Conservation (phyloP, 176 grass and related monocot genomes). For the Triticum dicoccoides region DNA sequence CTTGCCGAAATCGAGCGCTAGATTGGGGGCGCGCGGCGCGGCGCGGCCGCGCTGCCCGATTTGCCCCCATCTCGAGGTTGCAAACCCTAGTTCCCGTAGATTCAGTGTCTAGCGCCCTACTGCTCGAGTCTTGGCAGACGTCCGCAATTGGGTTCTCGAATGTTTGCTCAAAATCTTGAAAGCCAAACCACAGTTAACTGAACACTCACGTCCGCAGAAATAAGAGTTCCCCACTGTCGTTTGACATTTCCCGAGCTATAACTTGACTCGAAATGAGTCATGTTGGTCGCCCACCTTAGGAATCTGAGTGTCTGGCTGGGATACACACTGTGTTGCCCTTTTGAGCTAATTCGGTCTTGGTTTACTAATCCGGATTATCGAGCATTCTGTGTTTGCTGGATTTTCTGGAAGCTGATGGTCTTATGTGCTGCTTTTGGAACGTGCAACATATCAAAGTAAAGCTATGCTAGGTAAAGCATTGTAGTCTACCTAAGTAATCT, state of each 20-base stretch:
- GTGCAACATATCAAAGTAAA: not conserved
- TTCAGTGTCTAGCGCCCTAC: not conserved
- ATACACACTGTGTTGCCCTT: not conserved
- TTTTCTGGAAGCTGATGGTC: not conserved
- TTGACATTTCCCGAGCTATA: not conserved
- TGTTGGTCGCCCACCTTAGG: not conserved
- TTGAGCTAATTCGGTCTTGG: not conserved
- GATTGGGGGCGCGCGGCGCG: not conserved
- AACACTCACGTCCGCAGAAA: not conserved
- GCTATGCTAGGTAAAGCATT: not conserved
- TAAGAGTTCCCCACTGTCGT: not conserved
- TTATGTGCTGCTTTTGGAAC: not conserved
- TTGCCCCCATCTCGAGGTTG: not conserved
- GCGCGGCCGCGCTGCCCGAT: not conserved
- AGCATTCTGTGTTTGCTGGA: not conserved
- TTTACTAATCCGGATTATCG: not conserved
- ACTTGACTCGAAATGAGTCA: not conserved
- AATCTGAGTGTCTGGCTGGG: not conserved
- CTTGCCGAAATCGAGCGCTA: not conserved
- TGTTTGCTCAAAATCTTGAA: not conserved
- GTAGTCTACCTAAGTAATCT: not conserved
- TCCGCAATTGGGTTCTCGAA: not conserved
- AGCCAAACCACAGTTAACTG: too few relatives aligned
- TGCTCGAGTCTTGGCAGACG: not conserved
- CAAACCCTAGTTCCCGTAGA: slow-evolving; percentile 9